Evolutionary conservation across 1,284 basidiomycete species (phyloP).

Genomic region (Mycosarcoma maydis): DNA sequence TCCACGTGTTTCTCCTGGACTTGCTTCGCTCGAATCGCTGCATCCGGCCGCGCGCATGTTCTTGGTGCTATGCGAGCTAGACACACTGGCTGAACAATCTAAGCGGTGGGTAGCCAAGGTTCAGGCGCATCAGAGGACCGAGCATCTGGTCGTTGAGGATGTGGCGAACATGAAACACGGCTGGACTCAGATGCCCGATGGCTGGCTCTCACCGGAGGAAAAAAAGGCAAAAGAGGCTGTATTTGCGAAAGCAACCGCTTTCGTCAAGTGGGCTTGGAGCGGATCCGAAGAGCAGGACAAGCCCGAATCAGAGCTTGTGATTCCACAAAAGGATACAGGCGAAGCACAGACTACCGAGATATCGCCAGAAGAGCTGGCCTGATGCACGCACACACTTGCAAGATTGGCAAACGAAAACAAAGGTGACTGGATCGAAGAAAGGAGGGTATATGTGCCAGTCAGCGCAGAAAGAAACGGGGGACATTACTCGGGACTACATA

Average conservation of each 20-base stretch:
- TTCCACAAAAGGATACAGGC: constrained; percentile 16
- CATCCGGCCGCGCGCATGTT: constrained; percentile 41
- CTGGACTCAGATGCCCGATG: constrained; percentile 51
- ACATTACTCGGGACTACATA: no score
- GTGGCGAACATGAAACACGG: constrained; percentile 42
- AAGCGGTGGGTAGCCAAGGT: constrained; percentile 47
- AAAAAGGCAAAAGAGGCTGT: constrained; percentile 26
- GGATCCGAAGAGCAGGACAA: constrained; percentile 10
- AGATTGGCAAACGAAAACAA: neutral
- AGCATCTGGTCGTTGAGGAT: constrained; percentile 42
- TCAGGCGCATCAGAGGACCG: constrained; percentile 25
- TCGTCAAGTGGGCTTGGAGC: constrained; percentile 41
- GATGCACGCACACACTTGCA: neutral
- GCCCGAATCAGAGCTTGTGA: constrained; percentile 24
- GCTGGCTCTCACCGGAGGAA: constrained; percentile 37
- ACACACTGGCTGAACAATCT: constrained; percentile 51
- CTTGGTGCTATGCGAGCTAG: constrained; percentile 50
- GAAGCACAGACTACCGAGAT: constrained; percentile 13
- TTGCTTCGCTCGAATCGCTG: constrained; percentile 47
- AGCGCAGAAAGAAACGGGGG: no score
- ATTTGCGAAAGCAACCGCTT: constrained; percentile 34
- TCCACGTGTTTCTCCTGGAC: constrained; percentile 50
- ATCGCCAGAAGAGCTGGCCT: neutral
- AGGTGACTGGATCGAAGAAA: neutral
- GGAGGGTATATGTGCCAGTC: constrained; percentile 4